Conservation (phyloP, 2,329 filamentous ascomycete genomes). For the Neospermospora avenae region DNA sequence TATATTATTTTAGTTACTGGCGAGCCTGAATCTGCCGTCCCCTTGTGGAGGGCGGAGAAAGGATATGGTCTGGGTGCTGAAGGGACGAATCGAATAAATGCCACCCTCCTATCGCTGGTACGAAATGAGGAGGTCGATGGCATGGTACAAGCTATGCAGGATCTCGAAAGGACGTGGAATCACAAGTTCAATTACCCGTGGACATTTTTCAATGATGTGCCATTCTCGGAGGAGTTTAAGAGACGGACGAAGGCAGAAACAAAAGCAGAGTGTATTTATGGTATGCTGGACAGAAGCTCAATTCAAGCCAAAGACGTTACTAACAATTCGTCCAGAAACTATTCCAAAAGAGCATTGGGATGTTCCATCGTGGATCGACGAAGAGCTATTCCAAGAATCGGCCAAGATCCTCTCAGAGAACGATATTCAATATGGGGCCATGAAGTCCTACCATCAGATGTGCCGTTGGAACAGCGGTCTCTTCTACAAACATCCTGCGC, state of each 20-base stretch:
- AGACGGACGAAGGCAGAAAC: conserved; percentile 73
- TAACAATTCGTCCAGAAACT: conserved; percentile 54
- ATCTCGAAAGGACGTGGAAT: conserved; percentile 95
- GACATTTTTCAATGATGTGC: conserved; percentile 98
- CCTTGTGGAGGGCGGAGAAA: conserved; percentile 69
- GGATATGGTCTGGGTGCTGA: conserved; percentile 75
- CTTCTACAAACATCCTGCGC: conserved; percentile 93
- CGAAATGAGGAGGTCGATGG: conserved; percentile 84
- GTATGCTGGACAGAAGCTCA: conserved; percentile 44
- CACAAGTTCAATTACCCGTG: conserved; percentile 99
- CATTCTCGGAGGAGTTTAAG: conserved; percentile 94
- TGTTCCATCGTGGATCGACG: conserved; percentile 86
- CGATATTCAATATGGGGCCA: conserved; percentile 84
- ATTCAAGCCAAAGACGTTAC: not conserved
- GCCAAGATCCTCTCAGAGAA: conserved; percentile 78
- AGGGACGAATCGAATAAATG: conserved; percentile 82
- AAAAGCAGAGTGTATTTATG: conserved; percentile 83
- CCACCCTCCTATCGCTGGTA: conserved; percentile 86
- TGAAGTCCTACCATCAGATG: conserved; percentile 96
- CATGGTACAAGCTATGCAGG: conserved; percentile 83
- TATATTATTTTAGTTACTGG: conserved; percentile 63
- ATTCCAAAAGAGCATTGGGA: conserved; percentile 97
- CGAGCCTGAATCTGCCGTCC: conserved; percentile 70
- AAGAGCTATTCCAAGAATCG: conserved; percentile 80
- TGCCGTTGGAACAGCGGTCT: conserved; percentile 98